A percentile compares a stretch with the other conserved stretches of the same genome.
Evolutionary conservation across 768 basidiomycete species (phyloP).

Genomic region (Agaricus blazei): DNA sequence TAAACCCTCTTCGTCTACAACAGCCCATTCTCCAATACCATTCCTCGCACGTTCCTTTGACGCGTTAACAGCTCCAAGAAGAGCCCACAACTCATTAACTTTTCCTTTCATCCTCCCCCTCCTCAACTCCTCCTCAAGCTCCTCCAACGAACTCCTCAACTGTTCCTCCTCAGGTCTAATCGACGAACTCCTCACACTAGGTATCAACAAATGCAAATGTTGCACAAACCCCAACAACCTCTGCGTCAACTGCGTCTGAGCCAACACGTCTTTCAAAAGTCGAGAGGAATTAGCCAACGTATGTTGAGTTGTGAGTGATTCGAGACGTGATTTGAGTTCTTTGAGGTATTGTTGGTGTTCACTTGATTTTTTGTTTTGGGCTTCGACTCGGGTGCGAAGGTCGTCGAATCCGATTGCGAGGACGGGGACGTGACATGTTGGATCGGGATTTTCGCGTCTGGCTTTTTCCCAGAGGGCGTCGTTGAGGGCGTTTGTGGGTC

Average conservation of each 20-base stretch:
- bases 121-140: constrained; percentile 68
- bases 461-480: constrained; percentile 78
- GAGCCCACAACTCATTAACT: constrained; percentile 81
- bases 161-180: constrained; percentile 80
- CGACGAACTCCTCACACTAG: constrained; percentile 66
- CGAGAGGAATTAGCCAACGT: constrained; percentile 64
- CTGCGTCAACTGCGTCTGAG: constrained; percentile 67
- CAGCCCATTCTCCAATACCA: constrained; percentile 61
- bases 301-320: constrained; percentile 56
- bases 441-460: constrained; percentile 75
- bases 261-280: constrained; percentile 52
- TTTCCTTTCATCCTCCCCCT: constrained; percentile 62
- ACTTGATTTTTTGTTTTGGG: constrained; percentile 61
- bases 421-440: constrained; percentile 65
- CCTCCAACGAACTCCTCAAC: constrained; percentile 64
- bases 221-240: constrained; percentile 66
- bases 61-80: constrained; percentile 69
- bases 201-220: constrained; percentile 76
- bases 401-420: constrained; percentile 81
- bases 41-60: constrained; percentile 43
- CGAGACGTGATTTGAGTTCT: constrained; percentile 65
- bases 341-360: constrained; percentile 65
- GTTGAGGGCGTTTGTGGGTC: constrained; percentile 67
- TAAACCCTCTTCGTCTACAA: constrained; percentile 84
- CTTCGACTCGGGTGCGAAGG: constrained; percentile 71